phyloP scores from a whole-genome alignment of 331 rosid genomes.

The Telfairia occidentalis region DNA sequence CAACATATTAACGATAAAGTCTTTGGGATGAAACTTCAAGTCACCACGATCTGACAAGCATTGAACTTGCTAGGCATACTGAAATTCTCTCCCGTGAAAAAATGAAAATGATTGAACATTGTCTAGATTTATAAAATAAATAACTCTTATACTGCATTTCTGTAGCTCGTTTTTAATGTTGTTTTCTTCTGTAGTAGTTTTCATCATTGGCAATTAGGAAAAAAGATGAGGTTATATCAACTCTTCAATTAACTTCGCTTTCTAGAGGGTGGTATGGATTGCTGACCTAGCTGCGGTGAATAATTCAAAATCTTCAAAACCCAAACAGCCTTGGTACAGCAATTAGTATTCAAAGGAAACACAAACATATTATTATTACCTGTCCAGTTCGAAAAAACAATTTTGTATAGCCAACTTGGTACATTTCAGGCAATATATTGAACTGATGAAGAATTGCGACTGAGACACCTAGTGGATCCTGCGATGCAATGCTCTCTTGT shows the following conservation, averaged over 20 bases:
- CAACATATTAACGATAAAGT: not conserved
- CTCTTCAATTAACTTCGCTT: not conserved
- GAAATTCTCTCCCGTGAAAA: not conserved
- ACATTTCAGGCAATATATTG: constrained; percentile 94
- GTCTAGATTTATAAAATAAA: not conserved
- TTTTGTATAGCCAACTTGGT: constrained; percentile 98
- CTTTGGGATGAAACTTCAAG: not conserved
- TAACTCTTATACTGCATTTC: not conserved
- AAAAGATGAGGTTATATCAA: not conserved
- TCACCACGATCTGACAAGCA: not conserved
- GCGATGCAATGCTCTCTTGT: constrained; percentile 66
- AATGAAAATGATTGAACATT: not conserved
- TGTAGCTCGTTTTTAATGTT: not conserved
- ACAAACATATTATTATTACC: constrained; percentile 50
- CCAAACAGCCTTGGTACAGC: not conserved
- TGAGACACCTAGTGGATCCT: constrained; percentile 91
- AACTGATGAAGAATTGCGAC: constrained; percentile 98
- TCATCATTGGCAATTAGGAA: not conserved
- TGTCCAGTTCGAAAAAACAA: constrained; percentile 97
- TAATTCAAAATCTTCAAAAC: not conserved
- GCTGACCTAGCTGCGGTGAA: not conserved
- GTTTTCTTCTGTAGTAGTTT: not conserved
- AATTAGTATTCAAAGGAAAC: not conserved
- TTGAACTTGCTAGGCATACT: not conserved
- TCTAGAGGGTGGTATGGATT: not conserved